A percentile compares a stretch with the other conserved stretches of the same genome.
These are phyloP conservation scores for Sequoiadendron giganteum DNA, from an alignment of 75 land plant species.

Conservation along the genomic window DNA sequence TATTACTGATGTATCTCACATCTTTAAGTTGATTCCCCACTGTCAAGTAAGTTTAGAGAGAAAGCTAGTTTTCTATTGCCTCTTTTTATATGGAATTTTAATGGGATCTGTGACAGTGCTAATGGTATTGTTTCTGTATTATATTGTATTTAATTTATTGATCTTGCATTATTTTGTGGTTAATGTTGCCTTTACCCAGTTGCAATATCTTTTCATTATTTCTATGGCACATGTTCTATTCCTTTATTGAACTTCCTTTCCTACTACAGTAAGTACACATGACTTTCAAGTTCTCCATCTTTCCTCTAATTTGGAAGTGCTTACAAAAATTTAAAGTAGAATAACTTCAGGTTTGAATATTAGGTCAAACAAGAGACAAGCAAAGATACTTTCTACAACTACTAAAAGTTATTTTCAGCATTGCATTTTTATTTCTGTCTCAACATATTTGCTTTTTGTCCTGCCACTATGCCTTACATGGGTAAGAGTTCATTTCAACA, in stretches of 20 bases:
- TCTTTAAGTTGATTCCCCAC: conserved; percentile 33
- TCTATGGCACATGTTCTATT: neutral
- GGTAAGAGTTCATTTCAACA: too few species aligned
- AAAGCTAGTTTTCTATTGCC: neutral
- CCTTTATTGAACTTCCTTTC: neutral
- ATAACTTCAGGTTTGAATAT: neutral
- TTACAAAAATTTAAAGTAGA: neutral
- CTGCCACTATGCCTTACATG: neutral
- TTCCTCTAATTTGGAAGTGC: neutral
- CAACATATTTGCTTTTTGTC: too few species aligned
- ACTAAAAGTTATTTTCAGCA: too few species aligned
- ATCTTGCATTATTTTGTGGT: neutral
- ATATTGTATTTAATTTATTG: neutral
- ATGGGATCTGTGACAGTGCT: neutral
- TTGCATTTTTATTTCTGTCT: too few species aligned
- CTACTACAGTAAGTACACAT: neutral
- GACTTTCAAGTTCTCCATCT: neutral
- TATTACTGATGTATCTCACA: conserved; percentile 36
- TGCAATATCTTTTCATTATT: neutral
- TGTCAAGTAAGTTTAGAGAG: conserved; percentile 27
- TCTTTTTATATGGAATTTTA: neutral
- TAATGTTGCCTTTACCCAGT: too few species aligned
- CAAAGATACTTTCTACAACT: too few species aligned
- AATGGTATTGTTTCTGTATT: neutral
- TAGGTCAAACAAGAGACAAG: neutral